A percentile compares a stretch with the other conserved stretches of the same genome.
phyloP scores from a whole-genome alignment of 163 green algal species.

The Scenedesmus sp. region DNA sequence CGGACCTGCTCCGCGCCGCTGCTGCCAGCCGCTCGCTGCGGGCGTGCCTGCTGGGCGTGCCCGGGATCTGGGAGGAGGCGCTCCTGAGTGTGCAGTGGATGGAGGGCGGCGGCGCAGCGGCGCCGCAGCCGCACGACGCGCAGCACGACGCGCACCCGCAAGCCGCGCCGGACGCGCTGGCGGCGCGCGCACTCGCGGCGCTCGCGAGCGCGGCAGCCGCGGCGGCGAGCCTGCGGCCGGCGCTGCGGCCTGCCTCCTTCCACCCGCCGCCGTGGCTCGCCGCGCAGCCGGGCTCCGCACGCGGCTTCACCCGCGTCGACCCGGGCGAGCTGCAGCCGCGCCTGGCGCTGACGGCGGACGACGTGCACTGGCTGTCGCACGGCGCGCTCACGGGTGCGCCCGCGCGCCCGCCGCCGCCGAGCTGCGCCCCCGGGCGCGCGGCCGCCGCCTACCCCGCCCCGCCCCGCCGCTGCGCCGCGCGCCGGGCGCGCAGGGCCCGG shows the following conservation, averaged over 20 bases:
- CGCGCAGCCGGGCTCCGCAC: conserved; percentile 15
- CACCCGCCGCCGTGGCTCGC: conserved; percentile 20
- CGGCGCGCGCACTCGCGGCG: neutral
- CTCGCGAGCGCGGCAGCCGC: neutral
- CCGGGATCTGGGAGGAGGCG: too few species aligned
- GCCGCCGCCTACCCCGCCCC: neutral
- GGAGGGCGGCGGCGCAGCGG: too few species aligned
- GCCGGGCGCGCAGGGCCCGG: neutral
- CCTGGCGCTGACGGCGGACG: neutral
- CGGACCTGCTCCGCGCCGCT: too few species aligned
- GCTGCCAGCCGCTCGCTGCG: neutral
- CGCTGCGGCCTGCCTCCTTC: neutral
- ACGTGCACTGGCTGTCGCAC: conserved; percentile 20
- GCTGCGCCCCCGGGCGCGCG: neutral
- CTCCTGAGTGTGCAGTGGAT: too few species aligned
- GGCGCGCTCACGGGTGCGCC: conserved; percentile 9
- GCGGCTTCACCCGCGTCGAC: conserved; percentile 8
- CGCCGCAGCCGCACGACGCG: too few species aligned
- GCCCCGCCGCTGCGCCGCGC: neutral
- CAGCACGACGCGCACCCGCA: neutral
- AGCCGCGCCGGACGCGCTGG: neutral
- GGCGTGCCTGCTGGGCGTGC: too few species aligned
- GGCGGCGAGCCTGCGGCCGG: neutral
- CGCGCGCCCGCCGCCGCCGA: neutral
- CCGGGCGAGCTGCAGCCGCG: neutral